A percentile compares a stretch with the other conserved stretches of the same genome.
Evolutionary conservation across 1,284 basidiomycete genomes (phyloP).

Genomic region (Apiotrichum montevideense): DNA sequence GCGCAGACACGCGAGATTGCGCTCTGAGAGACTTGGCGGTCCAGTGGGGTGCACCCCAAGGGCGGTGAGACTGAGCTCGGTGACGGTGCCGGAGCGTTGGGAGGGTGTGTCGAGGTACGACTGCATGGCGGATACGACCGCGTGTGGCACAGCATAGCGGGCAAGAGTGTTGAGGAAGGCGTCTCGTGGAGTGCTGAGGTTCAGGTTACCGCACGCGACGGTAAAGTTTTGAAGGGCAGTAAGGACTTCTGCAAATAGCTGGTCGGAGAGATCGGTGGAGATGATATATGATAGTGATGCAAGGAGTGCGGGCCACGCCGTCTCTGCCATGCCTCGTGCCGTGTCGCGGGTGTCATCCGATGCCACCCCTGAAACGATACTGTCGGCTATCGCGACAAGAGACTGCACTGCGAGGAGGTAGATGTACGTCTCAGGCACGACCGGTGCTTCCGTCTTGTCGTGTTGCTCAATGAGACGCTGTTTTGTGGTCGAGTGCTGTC

Average conservation of each 20-base stretch:
- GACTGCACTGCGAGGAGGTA: conserved; percentile 88
- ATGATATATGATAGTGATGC: conserved; percentile 84
- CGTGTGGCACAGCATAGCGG: conserved; percentile 78
- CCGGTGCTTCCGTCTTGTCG: conserved; percentile 89
- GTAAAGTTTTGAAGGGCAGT: conserved; percentile 75
- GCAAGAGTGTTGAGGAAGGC: conserved; percentile 82
- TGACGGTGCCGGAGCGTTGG: conserved; percentile 44
- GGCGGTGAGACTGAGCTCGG: conserved; percentile 61
- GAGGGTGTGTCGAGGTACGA: conserved; percentile 54
- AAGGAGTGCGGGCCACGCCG: conserved; percentile 81
- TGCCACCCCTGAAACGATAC: conserved; percentile 63
- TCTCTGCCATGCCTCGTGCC: conserved; percentile 69
- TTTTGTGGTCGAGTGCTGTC: conserved; percentile 70
- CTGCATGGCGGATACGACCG: conserved; percentile 77
- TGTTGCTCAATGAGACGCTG: conserved; percentile 91
- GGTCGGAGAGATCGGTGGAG: conserved; percentile 70
- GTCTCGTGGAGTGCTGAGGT: conserved; percentile 78
- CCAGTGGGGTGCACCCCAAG: conserved; percentile 33
- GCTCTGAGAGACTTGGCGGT: conserved; percentile 70
- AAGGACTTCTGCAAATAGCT: conserved; percentile 64
- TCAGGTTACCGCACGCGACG: conserved; percentile 82
- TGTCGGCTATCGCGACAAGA: conserved; percentile 78
- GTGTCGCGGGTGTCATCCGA: conserved; percentile 45
- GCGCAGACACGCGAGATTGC: conserved; percentile 85
- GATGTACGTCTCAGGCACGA: conserved; percentile 84